A percentile compares a stretch with the other conserved stretches of the same genome.
These are phyloP conservation scores for Anastatica hierochuntica DNA, from an alignment of 345 rosid genomes.

Conservation along the genomic window DNA sequence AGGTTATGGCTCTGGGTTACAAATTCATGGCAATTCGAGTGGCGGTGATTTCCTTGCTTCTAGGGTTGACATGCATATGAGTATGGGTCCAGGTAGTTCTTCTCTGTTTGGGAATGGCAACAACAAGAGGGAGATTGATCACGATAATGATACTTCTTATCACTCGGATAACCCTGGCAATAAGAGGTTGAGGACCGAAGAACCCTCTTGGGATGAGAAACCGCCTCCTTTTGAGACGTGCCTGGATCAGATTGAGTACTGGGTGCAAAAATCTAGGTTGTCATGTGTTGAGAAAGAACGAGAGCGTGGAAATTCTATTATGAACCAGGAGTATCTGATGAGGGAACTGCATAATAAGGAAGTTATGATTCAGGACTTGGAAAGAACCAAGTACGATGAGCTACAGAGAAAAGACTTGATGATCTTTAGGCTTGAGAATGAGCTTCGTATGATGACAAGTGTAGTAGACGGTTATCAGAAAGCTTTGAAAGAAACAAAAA, in stretches of 20 bases:
- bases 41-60: conserved; percentile 54
- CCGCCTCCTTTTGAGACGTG: conserved; percentile 34
- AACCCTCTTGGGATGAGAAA: conserved; percentile 44
- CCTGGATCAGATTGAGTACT: conserved; percentile 40
- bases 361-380: conserved; percentile 43
- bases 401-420: conserved; percentile 40
- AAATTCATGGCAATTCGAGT: conserved; percentile 35
- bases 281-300: conserved; percentile 36
- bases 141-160: conserved; percentile 38
- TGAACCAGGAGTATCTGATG: conserved; percentile 46
- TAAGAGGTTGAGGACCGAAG: conserved; percentile 62
- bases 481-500: conserved; percentile 56
- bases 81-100: conserved; percentile 52
- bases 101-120: conserved; percentile 44
- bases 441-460: conserved; percentile 57
- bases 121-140: conserved; percentile 55
- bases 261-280: conserved; percentile 44
- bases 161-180: conserved; percentile 36
- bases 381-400: conserved; percentile 51
- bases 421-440: conserved; percentile 59
- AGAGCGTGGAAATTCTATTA: conserved; percentile 27
- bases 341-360: conserved; percentile 43
- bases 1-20: conserved; percentile 46
- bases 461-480: conserved; percentile 66
- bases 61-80: conserved; percentile 40